phyloP scores from a whole-genome alignment of 2,329 filamentous ascomycete genomes.

The Metarhizium guizhouense region DNA sequence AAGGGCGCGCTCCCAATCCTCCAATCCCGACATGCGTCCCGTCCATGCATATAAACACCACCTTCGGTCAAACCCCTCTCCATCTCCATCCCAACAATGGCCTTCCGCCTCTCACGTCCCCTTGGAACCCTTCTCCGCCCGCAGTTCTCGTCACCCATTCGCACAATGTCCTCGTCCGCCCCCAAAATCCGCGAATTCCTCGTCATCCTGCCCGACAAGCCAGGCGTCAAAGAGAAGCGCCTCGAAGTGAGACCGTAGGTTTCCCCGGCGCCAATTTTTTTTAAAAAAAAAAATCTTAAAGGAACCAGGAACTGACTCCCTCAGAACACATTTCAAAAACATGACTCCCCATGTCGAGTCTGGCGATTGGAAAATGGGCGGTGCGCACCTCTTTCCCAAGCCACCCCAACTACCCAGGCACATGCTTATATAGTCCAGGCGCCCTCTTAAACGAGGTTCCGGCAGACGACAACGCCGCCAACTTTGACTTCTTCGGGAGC shows the following conservation, averaged over 20 bases:
- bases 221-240: constrained; percentile 50
- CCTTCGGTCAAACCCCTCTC: neutral
- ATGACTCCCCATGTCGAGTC: constrained; percentile 42
- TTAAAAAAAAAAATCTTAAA: no score
- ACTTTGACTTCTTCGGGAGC: constrained; percentile 65
- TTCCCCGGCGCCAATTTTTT: neutral
- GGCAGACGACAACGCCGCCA: constrained; percentile 45
- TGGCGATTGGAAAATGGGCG: constrained; percentile 56
- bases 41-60: neutral
- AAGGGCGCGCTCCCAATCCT: no score
- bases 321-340: constrained; percentile 43
- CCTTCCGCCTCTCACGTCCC: constrained; percentile 7
- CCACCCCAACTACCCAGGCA: no score
- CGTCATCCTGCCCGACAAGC: constrained; percentile 59
- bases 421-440: constrained; percentile 33
- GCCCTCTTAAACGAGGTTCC: constrained; percentile 60
- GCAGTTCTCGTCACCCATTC: constrained; percentile 3
- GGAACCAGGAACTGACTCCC: neutral
- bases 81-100: constrained; percentile 4
- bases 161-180: constrained; percentile 20
- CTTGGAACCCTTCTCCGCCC: constrained; percentile 5
- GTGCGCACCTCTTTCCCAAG: constrained; percentile 29
- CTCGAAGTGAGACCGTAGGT: constrained; percentile 51
- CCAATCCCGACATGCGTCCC: neutral
- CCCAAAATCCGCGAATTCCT: constrained; percentile 52